These are phyloP conservation scores for Botryotinia calthae DNA, from an alignment of 2,329 filamentous ascomycete genomes.

Conservation along the genomic window DNA sequence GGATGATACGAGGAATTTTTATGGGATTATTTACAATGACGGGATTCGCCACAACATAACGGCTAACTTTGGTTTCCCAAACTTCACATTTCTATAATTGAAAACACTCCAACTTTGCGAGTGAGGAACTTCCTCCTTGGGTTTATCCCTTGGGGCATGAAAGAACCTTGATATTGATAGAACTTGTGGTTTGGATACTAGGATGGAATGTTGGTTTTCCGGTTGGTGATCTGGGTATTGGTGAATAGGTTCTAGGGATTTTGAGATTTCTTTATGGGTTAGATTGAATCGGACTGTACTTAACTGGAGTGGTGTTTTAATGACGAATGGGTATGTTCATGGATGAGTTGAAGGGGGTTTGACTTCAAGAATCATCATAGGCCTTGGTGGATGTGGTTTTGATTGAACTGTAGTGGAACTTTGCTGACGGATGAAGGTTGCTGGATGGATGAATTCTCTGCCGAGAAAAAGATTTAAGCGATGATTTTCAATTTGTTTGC, in stretches of 20 bases:
- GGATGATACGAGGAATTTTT: background rate
- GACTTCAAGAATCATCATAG: background rate
- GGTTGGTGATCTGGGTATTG: background rate
- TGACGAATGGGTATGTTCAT: background rate
- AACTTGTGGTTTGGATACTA: background rate
- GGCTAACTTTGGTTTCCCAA: background rate
- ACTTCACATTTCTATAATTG: background rate
- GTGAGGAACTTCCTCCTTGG: slow-evolving; percentile 13
- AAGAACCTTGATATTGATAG: slow-evolving; percentile 12
- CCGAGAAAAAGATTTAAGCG: background rate
- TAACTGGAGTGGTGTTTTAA: background rate
- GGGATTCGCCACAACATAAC: background rate
- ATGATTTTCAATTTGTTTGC: background rate
- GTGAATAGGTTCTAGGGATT: background rate
- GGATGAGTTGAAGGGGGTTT: background rate
- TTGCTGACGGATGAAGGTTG: background rate
- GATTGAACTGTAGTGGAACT: background rate
- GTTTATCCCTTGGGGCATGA: slow-evolving; percentile 9
- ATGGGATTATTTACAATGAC: background rate
- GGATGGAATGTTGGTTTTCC: background rate
- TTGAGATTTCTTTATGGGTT: background rate
- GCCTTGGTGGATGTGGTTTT: background rate
- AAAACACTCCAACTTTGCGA: slow-evolving; percentile 16
- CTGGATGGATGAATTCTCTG: background rate
- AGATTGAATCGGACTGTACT: background rate